Percentiles rank a stretch among this genome's conserved stretches.
phyloP scores from a whole-genome alignment of 371 early-diverging fungal genomes.

The Racocetra persica region DNA sequence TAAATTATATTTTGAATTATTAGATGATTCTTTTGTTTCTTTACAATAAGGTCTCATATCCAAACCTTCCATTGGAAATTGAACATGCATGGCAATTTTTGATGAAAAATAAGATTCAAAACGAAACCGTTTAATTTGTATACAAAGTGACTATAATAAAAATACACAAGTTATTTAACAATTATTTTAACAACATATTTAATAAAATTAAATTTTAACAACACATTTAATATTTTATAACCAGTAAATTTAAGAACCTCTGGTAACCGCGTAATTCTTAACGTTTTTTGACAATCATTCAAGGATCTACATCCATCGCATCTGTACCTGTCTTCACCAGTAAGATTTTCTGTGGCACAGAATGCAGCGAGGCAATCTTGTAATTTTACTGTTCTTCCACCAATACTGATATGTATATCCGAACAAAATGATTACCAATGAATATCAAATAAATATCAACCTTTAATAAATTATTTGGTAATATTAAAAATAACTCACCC shows the following conservation, averaged over 20 bases:
- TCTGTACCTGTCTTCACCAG: conserved; percentile 53
- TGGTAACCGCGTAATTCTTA: conserved; percentile 52
- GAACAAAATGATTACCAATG: neutral
- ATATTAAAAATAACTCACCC: neutral
- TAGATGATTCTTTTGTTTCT: conserved; percentile 13
- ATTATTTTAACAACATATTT: neutral
- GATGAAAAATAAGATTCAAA: conserved; percentile 51
- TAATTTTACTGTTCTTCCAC: conserved; percentile 46
- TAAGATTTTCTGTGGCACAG: conserved; percentile 54
- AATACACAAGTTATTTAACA: too few relatives aligned
- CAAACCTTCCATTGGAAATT: conserved; percentile 57
- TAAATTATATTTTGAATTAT: conserved; percentile 50
- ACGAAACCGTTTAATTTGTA: conserved; percentile 59
- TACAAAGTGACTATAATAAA: conserved; percentile 48
- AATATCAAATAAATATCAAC: neutral
- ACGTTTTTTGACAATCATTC: conserved; percentile 52
- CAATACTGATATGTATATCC: conserved; percentile 24
- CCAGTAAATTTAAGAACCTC: conserved; percentile 44
- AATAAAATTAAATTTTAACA: neutral
- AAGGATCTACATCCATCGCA: conserved; percentile 53
- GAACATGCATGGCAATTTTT: conserved; percentile 58
- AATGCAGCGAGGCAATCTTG: conserved; percentile 56
- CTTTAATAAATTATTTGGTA: neutral
- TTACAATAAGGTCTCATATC: conserved; percentile 56
- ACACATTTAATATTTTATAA: too few relatives aligned